Evolutionary conservation across 2,329 filamentous ascomycete species (phyloP).

Genomic region (Colletotrichum somersetense): DNA sequence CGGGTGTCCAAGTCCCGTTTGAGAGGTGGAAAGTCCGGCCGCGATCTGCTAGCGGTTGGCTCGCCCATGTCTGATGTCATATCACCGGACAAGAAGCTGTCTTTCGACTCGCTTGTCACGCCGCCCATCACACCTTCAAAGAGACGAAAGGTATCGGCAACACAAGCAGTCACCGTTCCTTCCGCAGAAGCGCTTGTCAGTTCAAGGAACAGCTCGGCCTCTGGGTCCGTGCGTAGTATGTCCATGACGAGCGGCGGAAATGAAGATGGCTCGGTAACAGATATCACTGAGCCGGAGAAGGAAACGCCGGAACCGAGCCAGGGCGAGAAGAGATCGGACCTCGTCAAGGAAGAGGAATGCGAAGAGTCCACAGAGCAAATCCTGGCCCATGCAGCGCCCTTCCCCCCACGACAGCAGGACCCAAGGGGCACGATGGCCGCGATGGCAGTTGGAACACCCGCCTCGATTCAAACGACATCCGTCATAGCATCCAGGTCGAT

Average conservation of each 20-base stretch:
- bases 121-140: conserved; percentile 70
- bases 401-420: conserved; percentile 9
- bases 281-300: conserved; percentile 65
- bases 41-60: conserved; percentile 37
- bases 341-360: conserved; percentile 52
- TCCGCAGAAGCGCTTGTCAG: conserved; percentile 44
- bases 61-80: conserved; percentile 50
- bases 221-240: conserved; percentile 47
- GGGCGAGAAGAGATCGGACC: conserved; percentile 48
- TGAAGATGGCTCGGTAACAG: conserved; percentile 53
- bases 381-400: conserved; percentile 40
- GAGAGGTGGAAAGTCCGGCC: conserved; percentile 44
- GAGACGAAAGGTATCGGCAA: conserved; percentile 55
- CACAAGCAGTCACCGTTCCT: conserved; percentile 42
- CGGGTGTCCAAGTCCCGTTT: conserved; percentile 46
- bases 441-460: not conserved
- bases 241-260: conserved; percentile 51
- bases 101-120: conserved; percentile 60
- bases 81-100: conserved; percentile 52
- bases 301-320: conserved; percentile 57
- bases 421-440: not conserved
- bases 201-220: conserved; percentile 56
- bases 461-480: conserved; percentile 7
- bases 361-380: conserved; percentile 42
- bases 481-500: conserved; percentile 30